phyloP scores from a whole-genome alignment of 805 yeast genomes.

The Hyphopichia homilentoma region DNA sequence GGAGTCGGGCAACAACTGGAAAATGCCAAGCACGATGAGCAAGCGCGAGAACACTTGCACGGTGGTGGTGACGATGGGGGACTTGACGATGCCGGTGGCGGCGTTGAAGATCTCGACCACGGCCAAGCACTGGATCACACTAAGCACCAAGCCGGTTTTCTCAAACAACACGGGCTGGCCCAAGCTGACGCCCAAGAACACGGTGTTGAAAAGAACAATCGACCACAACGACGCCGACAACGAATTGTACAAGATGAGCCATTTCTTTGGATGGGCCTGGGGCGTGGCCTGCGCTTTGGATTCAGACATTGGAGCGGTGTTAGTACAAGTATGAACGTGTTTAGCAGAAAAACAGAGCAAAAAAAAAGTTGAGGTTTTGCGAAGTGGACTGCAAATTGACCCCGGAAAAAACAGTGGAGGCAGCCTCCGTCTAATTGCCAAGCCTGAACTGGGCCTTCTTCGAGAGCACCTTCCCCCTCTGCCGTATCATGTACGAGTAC shows the following conservation, averaged over 20 bases:
- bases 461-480: constrained; percentile 18
- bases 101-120: constrained; percentile 78
- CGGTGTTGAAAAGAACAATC: constrained; percentile 36
- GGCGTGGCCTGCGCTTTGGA: constrained; percentile 6
- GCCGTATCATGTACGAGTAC: constrained; percentile 28
- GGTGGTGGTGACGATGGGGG: constrained; percentile 79
- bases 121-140: constrained; percentile 74
- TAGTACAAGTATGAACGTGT: not conserved
- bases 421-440: too few species aligned
- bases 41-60: constrained; percentile 87
- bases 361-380: too few species aligned
- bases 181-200: constrained; percentile 26
- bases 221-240: constrained; percentile 42
- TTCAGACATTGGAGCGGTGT: not conserved
- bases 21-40: constrained; percentile 77
- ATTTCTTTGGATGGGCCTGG: constrained; percentile 31
- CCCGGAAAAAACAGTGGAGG: constrained; percentile 1
- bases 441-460: not conserved
- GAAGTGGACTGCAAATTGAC: not conserved
- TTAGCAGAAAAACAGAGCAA: constrained; percentile 1
- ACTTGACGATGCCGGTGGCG: constrained; percentile 71
- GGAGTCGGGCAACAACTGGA: constrained; percentile 68
- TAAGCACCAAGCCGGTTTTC: constrained; percentile 54
- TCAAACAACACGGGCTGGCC: constrained; percentile 70
- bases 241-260: constrained; percentile 41